Evolutionary conservation across 225 moss, liverwort and hornwort genomes (phyloP).

Genomic region (Lunularia cruciata): DNA sequence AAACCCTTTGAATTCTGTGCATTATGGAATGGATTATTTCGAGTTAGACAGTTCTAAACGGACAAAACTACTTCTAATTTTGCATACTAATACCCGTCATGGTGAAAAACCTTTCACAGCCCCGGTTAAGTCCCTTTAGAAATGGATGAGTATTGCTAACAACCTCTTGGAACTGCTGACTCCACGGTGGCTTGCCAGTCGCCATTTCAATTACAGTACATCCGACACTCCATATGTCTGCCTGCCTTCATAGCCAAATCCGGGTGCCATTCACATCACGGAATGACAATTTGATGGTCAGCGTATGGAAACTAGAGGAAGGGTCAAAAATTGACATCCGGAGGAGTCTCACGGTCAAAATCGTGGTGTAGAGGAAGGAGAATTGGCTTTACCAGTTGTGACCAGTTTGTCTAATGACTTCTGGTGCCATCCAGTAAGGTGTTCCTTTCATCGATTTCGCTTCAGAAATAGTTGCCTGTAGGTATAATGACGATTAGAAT

Average conservation of each 20-base stretch:
- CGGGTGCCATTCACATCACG: neutral
- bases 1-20: conserved; percentile 18
- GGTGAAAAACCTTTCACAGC: too few species aligned
- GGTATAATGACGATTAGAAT: too few species aligned
- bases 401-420: conserved; percentile 52
- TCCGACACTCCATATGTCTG: conserved; percentile 57
- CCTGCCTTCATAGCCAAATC: conserved; percentile 42
- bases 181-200: conserved; percentile 57
- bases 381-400: conserved; percentile 57
- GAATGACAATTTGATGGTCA: neutral
- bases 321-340: too few species aligned
- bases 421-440: conserved; percentile 58
- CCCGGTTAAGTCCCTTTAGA: too few species aligned
- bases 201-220: conserved; percentile 60
- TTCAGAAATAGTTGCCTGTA: conserved; percentile 50
- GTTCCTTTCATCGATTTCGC: conserved; percentile 59
- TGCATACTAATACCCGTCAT: too few species aligned
- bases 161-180: conserved; percentile 83
- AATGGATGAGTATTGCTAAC: too few species aligned
- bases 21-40: neutral
- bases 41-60: neutral
- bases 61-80: too few species aligned
- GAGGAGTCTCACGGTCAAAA: neutral
- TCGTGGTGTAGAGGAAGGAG: too few species aligned
- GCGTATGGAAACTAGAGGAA: too few species aligned